Evolutionary conservation across 257 asterid species (phyloP).

Genomic region (Ajuga chamaepitys): DNA sequence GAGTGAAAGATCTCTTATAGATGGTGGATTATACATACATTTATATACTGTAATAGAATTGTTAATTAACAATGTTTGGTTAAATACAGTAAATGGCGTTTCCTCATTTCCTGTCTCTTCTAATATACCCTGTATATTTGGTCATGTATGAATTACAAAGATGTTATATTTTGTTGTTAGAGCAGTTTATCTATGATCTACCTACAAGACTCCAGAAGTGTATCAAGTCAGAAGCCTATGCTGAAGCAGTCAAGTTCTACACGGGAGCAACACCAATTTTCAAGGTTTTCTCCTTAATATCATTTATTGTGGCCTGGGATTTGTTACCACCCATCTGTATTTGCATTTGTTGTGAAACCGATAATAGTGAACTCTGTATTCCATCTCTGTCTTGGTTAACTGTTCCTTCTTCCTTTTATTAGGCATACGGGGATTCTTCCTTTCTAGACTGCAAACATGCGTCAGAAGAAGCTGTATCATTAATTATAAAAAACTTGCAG

Average conservation of each 20-base stretch:
- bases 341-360: not conserved
- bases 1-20: conserved; percentile 5
- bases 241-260: conserved; percentile 91
- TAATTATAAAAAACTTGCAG: conserved; percentile 69
- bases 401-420: conserved; percentile 11
- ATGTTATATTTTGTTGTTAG: conserved; percentile 40
- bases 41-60: not conserved
- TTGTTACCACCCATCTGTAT: conserved; percentile 7
- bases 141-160: conserved; percentile 30
- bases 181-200: conserved; percentile 96
- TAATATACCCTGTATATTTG: conserved; percentile 16
- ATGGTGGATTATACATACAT: conserved; percentile 2
- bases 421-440: conserved; percentile 98
- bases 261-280: conserved; percentile 96
- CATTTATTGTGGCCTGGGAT: not conserved
- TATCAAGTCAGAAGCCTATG: conserved; percentile 90
- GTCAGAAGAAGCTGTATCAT: conserved; percentile 77
- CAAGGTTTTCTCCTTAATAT: conserved; percentile 48
- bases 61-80: not conserved
- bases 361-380: conserved; percentile 9
- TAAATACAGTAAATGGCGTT: not conserved
- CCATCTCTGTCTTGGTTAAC: conserved; percentile 15
- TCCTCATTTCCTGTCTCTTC: not conserved
- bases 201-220: conserved; percentile 89
- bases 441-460: conserved; percentile 89